A percentile compares a stretch with the other conserved stretches of the same genome.
These are phyloP conservation scores for Volvox reticuliferus DNA, from an alignment of 139 green algal species.

Conservation along the genomic window DNA sequence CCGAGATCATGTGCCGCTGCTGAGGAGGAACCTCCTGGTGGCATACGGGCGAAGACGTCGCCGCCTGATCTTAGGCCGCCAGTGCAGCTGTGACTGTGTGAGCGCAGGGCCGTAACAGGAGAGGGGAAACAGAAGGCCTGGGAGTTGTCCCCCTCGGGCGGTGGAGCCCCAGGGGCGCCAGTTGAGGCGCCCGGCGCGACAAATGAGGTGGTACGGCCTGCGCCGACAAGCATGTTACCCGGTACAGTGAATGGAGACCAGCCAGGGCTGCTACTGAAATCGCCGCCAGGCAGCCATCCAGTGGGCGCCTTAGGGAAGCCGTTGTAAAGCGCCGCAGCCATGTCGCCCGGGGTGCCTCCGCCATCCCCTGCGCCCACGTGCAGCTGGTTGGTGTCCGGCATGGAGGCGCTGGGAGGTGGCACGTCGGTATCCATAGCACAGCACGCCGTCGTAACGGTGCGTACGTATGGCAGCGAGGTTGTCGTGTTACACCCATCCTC, in stretches of 20 bases:
- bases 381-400: too few relatives aligned
- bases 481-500: neutral
- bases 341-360: too few relatives aligned
- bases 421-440: neutral
- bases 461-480: neutral
- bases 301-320: too few relatives aligned
- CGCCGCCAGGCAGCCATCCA: too few relatives aligned
- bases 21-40: neutral
- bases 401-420: too few relatives aligned
- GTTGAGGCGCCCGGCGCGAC: neutral
- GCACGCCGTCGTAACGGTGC: neutral
- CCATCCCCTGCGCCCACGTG: too few relatives aligned
- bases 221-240: neutral
- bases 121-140: neutral
- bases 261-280: neutral
- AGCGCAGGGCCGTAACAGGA: neutral
- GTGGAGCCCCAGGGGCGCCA: neutral
- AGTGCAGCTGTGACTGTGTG: slow-evolving; percentile 2
- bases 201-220: neutral
- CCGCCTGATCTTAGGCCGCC: neutral
- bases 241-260: neutral
- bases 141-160: neutral
- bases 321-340: too few relatives aligned
- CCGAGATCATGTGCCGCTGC: neutral
- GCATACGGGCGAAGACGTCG: neutral